Evolutionary conservation across 1,284 basidiomycete species (phyloP).

Genomic region (Bjerkandera adusta): DNA sequence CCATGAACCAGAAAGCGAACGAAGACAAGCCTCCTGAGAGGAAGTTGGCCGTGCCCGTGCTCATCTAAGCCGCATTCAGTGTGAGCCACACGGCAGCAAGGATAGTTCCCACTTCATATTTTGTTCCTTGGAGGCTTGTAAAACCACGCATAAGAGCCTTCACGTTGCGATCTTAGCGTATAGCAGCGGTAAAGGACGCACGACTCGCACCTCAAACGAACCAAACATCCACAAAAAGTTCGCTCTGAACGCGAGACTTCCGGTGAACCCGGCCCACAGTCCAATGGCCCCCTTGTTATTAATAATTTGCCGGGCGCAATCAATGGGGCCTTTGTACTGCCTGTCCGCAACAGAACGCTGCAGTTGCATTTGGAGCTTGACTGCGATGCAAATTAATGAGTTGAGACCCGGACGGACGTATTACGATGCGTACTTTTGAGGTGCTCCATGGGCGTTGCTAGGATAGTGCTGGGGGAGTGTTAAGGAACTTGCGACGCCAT

Average conservation of each 20-base stretch:
- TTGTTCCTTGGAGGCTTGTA: constrained; percentile 47
- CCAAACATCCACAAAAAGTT: constrained; percentile 74
- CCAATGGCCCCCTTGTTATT: constrained; percentile 53
- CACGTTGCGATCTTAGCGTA: neutral
- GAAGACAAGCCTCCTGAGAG: constrained; percentile 65
- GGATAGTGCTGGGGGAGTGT: constrained; percentile 45
- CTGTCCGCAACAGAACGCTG: constrained; percentile 53
- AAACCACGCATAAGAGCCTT: constrained; percentile 61
- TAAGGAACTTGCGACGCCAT: neutral
- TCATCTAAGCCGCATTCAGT: constrained; percentile 40
- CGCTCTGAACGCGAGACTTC: constrained; percentile 58
- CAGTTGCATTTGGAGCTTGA: constrained; percentile 76
- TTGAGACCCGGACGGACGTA: neutral
- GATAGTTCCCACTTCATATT: constrained; percentile 46
- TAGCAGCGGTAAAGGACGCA: neutral
- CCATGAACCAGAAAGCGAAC: constrained; percentile 65
- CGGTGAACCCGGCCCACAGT: constrained; percentile 66
- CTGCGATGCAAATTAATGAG: constrained; percentile 32
- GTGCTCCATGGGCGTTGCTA: constrained; percentile 73
- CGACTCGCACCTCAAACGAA: constrained; percentile 49
- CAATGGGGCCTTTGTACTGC: constrained; percentile 63
- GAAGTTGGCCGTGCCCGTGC: constrained; percentile 64
- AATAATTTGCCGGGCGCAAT: constrained; percentile 56
- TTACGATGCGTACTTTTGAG: constrained; percentile 51
- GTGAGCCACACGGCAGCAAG: neutral